phyloP scores from a whole-genome alignment of 2,329 filamentous ascomycete genomes.

The Alternaria conjuncta region DNA sequence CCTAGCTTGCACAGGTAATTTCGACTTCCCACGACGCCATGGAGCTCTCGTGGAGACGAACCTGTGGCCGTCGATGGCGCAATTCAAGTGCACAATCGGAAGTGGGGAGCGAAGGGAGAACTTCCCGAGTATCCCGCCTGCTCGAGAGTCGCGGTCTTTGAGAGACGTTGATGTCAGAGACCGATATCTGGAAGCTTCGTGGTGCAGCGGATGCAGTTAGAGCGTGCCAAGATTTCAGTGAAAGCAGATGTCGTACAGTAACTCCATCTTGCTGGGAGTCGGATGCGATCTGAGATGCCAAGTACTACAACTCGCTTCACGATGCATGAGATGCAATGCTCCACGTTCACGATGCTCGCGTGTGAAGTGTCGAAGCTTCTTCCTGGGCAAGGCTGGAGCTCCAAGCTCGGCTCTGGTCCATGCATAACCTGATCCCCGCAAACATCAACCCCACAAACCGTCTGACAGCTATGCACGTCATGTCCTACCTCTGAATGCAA shows the following conservation, averaged over 20 bases:
- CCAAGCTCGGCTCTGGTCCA: conserved; percentile 7
- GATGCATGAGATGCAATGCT: neutral
- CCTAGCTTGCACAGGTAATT: conserved; percentile 21
- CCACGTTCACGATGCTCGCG: neutral
- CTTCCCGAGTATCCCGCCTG: neutral
- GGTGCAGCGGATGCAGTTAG: neutral
- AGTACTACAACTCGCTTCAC: neutral
- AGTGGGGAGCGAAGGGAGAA: neutral
- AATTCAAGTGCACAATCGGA: neutral
- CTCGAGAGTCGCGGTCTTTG: neutral
- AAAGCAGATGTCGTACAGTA: neutral
- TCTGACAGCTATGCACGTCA: conserved; percentile 17
- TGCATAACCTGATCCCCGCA: conserved; percentile 22
- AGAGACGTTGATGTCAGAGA: neutral
- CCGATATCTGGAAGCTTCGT: neutral
- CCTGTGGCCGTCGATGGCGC: neutral
- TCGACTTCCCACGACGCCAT: conserved; percentile 13
- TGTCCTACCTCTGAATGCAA: neutral
- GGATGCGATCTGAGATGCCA: neutral
- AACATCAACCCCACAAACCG: conserved; percentile 19
- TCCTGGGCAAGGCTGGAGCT: neutral
- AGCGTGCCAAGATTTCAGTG: neutral
- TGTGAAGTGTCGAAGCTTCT: neutral
- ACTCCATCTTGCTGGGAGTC: neutral
- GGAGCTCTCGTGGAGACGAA: neutral